Percentiles rank a stretch among this genome's conserved stretches.
These are phyloP conservation scores for Daldinia grandis DNA, from an alignment of 495 filamentous ascomycete genomes.

Conservation along the genomic window DNA sequence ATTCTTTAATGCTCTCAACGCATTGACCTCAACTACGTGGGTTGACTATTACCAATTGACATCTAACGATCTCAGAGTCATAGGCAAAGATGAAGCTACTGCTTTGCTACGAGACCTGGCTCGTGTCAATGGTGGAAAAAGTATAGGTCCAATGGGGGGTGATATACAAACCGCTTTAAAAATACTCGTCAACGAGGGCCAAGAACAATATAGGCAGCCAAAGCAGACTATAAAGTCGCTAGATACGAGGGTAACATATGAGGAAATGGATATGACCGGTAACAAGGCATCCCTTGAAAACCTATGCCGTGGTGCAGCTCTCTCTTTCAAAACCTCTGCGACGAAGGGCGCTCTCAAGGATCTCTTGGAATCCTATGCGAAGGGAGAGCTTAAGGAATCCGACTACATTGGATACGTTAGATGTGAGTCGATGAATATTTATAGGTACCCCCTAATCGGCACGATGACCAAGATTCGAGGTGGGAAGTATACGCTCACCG, in stretches of 20 bases:
- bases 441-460: not conserved
- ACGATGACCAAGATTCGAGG: not conserved
- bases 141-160: not conserved
- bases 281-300: not conserved
- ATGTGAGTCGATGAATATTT: not conserved
- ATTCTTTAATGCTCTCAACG: not conserved
- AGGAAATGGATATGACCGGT: not conserved
- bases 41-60: slow-evolving; percentile 15
- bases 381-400: not conserved
- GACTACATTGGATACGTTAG: not conserved
- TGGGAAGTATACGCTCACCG: slow-evolving; percentile 18
- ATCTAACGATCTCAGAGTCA: not conserved
- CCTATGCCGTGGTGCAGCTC: not conserved
- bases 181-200: not conserved
- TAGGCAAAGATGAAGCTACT: slow-evolving; percentile 12
- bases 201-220: not conserved
- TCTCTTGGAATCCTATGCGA: not conserved
- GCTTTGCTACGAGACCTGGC: slow-evolving; percentile 6
- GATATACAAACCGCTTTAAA: not conserved
- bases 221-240: not conserved
- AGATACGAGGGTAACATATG: not conserved
- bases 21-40: slow-evolving; percentile 5
- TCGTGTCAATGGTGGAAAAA: not conserved
- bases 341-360: not conserved
- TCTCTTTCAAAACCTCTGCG: not conserved